Conservation (phyloP, 345 rosid genomes). For the Populus nigra region DNA sequence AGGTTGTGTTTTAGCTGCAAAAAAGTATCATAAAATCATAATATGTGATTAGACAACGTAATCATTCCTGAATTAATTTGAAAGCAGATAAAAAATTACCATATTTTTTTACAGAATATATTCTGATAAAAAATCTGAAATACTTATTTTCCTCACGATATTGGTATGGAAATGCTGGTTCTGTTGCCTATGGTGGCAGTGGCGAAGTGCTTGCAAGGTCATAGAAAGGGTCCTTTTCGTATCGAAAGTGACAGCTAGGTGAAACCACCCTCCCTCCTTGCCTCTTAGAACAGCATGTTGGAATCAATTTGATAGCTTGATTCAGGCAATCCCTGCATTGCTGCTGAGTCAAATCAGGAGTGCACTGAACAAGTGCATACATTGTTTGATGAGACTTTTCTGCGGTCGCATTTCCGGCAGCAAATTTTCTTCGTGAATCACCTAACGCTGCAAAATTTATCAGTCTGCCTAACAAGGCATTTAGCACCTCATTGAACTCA, state of each 20-base stretch:
- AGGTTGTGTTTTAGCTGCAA: neutral
- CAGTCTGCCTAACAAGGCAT: slow-evolving; percentile 11
- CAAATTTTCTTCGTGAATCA: slow-evolving; percentile 15
- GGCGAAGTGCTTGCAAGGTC: slow-evolving; percentile 11
- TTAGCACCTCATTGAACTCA: slow-evolving; percentile 15
- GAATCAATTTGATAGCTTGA: slow-evolving; percentile 7
- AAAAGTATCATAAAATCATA: neutral
- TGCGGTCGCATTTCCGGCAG: neutral
- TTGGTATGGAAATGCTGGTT: no score
- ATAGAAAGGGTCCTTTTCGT: slow-evolving; percentile 31
- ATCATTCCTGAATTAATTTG: no score
- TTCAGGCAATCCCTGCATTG: slow-evolving; percentile 22
- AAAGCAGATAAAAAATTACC: no score
- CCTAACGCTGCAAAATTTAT: slow-evolving; percentile 20
- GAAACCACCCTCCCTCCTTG: slow-evolving; percentile 30
- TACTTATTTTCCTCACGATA: no score
- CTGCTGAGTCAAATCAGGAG: slow-evolving; percentile 30
- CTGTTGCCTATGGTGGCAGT: neutral
- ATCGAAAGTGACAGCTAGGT: slow-evolving; percentile 48
- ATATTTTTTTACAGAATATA: no score
- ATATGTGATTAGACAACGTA: no score
- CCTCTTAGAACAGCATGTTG: slow-evolving; percentile 18
- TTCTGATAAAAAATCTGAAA: no score
- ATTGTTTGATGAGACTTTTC: neutral
- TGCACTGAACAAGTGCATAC: slow-evolving; percentile 39